A percentile compares a stretch with the other conserved stretches of the same genome.
phyloP scores from a whole-genome alignment of 2,329 filamentous ascomycete genomes.

The Colletotrichum coccodes region DNA sequence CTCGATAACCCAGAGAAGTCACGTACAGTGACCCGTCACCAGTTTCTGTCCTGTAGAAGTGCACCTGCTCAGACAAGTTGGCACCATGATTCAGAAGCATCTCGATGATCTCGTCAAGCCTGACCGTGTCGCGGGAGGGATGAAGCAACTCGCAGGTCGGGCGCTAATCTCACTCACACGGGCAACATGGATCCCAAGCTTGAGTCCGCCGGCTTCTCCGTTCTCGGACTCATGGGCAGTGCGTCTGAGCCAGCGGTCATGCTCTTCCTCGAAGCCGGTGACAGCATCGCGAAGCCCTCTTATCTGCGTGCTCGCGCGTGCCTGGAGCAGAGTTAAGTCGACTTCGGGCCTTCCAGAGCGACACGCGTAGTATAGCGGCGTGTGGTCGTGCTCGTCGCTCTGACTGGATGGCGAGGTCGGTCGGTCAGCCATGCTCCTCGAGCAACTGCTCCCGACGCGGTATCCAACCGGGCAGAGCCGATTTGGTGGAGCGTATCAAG shows the following conservation, averaged over 20 bases:
- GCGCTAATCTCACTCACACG: not conserved
- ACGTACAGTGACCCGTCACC: not conserved
- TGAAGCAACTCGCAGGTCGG: not conserved
- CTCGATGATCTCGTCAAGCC: slow-evolving; percentile 38
- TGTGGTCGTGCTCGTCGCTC: not conserved
- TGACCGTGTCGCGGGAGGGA: not conserved
- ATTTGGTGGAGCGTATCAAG: slow-evolving; percentile 8
- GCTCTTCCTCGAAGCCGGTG: slow-evolving; percentile 32
- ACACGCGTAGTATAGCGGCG: slow-evolving; percentile 40
- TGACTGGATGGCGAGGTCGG: not conserved
- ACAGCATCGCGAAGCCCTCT: slow-evolving; percentile 34
- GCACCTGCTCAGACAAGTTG: slow-evolving; percentile 14
- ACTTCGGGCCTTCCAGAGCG: slow-evolving; percentile 38
- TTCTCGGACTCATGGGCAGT: not conserved
- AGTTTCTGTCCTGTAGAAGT: not conserved
- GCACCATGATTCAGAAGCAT: slow-evolving; percentile 34
- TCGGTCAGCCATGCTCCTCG: not conserved
- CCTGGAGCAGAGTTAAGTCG: slow-evolving; percentile 39
- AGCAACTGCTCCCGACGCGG: not conserved
- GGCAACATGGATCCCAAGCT: not conserved
- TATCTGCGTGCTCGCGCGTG: slow-evolving; percentile 34
- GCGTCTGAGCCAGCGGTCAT: not conserved
- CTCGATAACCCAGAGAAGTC: not conserved
- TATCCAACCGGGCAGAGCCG: not conserved
- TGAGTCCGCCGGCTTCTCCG: not conserved